These are phyloP conservation scores for Alectoria sarmentosa DNA, from an alignment of 495 filamentous ascomycete genomes.

Conservation along the genomic window DNA sequence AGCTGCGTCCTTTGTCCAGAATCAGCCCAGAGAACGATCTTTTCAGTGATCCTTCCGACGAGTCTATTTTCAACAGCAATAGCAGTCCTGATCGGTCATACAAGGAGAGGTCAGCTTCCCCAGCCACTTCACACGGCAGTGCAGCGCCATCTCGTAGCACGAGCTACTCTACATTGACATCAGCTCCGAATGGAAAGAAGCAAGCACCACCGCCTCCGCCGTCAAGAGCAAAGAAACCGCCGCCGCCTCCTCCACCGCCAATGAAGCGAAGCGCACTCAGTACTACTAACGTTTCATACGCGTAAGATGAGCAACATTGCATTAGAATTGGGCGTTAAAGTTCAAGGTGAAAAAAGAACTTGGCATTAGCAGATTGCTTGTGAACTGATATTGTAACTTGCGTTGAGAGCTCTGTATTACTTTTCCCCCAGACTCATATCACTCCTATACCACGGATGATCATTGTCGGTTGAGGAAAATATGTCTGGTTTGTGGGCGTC, in stretches of 20 bases:
- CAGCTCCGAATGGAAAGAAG: slow-evolving; percentile 48
- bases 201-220: slow-evolving; percentile 76
- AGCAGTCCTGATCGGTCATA: slow-evolving; percentile 53
- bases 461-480: background rate
- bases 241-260: slow-evolving; percentile 55
- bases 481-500: background rate
- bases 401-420: background rate
- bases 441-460: background rate
- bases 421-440: background rate
- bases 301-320: slow-evolving; percentile 8
- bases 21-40: slow-evolving; percentile 43
- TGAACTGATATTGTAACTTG: background rate
- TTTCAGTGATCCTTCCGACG: slow-evolving; percentile 58
- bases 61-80: slow-evolving; percentile 48
- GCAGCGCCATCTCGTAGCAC: slow-evolving; percentile 47
- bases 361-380: background rate
- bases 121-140: slow-evolving; percentile 56
- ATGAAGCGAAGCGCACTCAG: slow-evolving; percentile 41
- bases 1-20: slow-evolving; percentile 37
- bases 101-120: slow-evolving; percentile 48
- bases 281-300: slow-evolving; percentile 25
- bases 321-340: background rate
- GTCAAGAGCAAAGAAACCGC: slow-evolving; percentile 69
- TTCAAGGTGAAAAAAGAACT: background rate
- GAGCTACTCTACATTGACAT: slow-evolving; percentile 42